Percentiles rank a stretch among this genome's conserved stretches.
Evolutionary conservation across 1,284 basidiomycete genomes (phyloP).

Genomic region (Xanthoconium separans): DNA sequence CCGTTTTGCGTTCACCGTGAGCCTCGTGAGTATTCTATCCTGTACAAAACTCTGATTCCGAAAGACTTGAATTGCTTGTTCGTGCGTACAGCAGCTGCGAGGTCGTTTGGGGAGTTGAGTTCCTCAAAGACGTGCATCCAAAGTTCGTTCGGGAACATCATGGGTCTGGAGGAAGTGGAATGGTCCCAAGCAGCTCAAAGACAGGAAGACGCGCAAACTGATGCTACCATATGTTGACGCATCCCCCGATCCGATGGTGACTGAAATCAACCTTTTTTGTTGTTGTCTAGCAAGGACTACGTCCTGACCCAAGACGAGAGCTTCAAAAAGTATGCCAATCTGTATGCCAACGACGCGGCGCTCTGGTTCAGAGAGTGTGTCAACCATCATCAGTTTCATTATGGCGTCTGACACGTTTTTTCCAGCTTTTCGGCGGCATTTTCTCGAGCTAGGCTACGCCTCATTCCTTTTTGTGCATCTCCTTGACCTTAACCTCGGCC

Average conservation of each 20-base stretch:
- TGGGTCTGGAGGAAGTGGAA: slow-evolving; percentile 87
- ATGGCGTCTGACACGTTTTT: not conserved
- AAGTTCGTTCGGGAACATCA: too few species aligned
- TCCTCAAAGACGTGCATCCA: too few species aligned
- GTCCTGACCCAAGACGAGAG: slow-evolving; percentile 82
- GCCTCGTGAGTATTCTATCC: slow-evolving; percentile 55
- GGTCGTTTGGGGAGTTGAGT: slow-evolving; percentile 32
- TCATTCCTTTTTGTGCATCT: too few species aligned
- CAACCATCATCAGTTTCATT: not conserved
- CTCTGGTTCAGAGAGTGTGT: slow-evolving; percentile 83
- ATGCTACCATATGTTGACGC: slow-evolving; percentile 94
- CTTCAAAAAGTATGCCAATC: slow-evolving; percentile 83
- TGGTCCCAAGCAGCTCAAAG: slow-evolving; percentile 92
- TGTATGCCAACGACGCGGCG: slow-evolving; percentile 80
- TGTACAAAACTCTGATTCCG: slow-evolving; percentile 35
- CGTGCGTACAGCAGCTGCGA: slow-evolving; percentile 33
- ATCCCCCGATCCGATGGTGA: not conserved
- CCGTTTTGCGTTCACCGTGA: slow-evolving; percentile 95
- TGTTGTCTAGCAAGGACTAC: slow-evolving; percentile 67
- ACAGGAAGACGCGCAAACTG: slow-evolving; percentile 87
- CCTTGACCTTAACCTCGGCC: too few species aligned
- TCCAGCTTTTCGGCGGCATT: slow-evolving; percentile 81
- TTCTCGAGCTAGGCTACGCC: slow-evolving; percentile 89
- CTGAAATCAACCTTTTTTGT: not conserved
- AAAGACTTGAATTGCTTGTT: slow-evolving; percentile 34